Evolutionary conservation across 2,329 filamentous ascomycete species (phyloP), one percentile per base, ranked within the genome.

Genomic region (Phialophora macrospora): DNA sequence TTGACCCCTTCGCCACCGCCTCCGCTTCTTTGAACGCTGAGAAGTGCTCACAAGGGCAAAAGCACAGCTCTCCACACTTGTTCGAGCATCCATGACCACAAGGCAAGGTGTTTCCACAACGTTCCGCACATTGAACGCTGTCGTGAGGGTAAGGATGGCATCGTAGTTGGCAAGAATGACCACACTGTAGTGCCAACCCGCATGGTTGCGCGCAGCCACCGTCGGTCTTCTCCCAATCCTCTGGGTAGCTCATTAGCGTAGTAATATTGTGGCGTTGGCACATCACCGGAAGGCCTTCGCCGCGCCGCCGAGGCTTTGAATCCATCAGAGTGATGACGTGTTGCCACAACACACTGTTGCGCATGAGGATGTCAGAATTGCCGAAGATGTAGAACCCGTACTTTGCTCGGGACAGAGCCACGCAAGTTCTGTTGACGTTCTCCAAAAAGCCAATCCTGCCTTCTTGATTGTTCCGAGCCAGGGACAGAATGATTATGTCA

Each of bases 341-440:
- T 49, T 75, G 78, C 86, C 86, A 89, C 4, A 85, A 79, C 1
- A 74, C 74, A 67, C 81, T 82, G 0, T 75, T 71, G 14, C 75
- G 74, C 0, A 82, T 82, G 0, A 85, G 71, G 6, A 86, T 85
- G 8, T 82, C 72, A 12, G 84, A 84, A 72, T 96, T 92, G 1
- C 93, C 93, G 74, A 97, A 96, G 46, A 97, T 82, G 76, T 93
- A 96, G 65, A 97, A 87, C 0, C 92, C 92, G 5, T 88, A 83
- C 63, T 87, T 88, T 3, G 93, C 93, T 61, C 93, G 87, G 17
- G 87, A 88, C 1, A 89, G 73, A 12, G 86, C 86, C 44, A 88
- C 87, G 65, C 86, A 88, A 14, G 87, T 81, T 65, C 87, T 81
- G 68, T 89, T 88, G 41, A 82, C 81, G 12, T 90, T 87, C 1